Conservation (phyloP, 2,329 filamentous ascomycete species). For the Incumbomyces delicatus region DNA sequence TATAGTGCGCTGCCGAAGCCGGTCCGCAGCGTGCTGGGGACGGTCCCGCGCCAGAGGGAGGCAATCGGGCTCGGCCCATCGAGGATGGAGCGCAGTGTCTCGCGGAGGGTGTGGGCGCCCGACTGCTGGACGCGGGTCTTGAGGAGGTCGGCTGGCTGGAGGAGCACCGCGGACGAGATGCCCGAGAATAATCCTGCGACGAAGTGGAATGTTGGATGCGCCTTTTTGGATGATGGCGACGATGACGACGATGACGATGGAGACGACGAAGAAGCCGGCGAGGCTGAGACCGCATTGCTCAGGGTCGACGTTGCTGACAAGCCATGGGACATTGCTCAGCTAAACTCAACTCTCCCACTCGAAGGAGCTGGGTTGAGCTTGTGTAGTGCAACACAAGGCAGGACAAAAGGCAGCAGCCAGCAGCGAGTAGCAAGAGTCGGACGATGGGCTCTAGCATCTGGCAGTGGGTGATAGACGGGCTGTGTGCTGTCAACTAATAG, state of each 20-base stretch:
- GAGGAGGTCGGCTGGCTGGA: slow-evolving; percentile 90
- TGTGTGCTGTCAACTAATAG: too few species aligned
- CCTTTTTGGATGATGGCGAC: slow-evolving; percentile 10
- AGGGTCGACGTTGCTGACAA: too few species aligned
- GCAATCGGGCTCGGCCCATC: slow-evolving; percentile 56
- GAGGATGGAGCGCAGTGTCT: slow-evolving; percentile 61
- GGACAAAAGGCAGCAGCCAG: too few species aligned
- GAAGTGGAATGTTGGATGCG: slow-evolving; percentile 61
- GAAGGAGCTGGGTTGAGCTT: too few species aligned
- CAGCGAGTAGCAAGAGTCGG: too few species aligned
- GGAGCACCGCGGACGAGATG: slow-evolving; percentile 73
- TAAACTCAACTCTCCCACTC: too few species aligned
- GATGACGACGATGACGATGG: background rate
- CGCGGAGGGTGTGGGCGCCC: slow-evolving; percentile 56
- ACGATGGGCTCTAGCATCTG: too few species aligned
- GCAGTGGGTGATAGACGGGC: too few species aligned
- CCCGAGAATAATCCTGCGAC: slow-evolving; percentile 79
- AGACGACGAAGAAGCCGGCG: background rate
- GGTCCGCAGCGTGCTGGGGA: slow-evolving; percentile 86
- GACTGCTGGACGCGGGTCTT: slow-evolving; percentile 95
- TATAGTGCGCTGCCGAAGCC: slow-evolving; percentile 90
- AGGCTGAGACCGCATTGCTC: too few species aligned
- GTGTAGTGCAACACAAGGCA: too few species aligned
- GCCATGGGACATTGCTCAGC: too few species aligned
- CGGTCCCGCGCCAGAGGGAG: slow-evolving; percentile 81